These are phyloP conservation scores for Setaria viridis DNA, from an alignment of 202 grass and related monocot species.

Conservation along the genomic window DNA sequence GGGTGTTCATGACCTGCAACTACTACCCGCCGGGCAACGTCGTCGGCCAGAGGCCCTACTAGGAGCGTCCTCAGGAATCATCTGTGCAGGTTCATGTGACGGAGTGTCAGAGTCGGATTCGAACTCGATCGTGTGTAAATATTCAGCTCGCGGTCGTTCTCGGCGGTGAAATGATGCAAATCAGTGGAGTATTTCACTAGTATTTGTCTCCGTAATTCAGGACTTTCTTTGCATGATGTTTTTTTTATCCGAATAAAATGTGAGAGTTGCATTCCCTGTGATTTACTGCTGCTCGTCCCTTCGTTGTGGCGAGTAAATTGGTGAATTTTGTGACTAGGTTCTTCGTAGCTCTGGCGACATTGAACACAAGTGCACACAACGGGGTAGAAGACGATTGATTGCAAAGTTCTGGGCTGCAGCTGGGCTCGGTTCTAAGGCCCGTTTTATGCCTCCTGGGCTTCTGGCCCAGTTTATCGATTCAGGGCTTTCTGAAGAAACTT, in stretches of 20 bases:
- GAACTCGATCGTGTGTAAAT: constrained; percentile 7
- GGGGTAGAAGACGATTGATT: background rate
- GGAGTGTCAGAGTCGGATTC: background rate
- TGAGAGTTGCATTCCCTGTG: background rate
- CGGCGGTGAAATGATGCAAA: background rate
- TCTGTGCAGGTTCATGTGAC: background rate
- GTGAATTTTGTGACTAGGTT: background rate
- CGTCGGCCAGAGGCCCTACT: constrained; percentile 58
- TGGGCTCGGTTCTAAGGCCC: background rate
- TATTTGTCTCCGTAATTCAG: background rate
- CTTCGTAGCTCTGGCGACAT: too few species aligned
- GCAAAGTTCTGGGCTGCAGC: background rate
- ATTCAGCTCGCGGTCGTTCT: background rate
- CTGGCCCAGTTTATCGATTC: background rate
- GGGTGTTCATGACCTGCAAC: constrained; percentile 76
- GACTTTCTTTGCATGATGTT: background rate
- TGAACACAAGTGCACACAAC: background rate
- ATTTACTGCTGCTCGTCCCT: background rate
- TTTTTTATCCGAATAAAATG: background rate
- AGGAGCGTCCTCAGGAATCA: background rate
- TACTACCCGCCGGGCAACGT: constrained; percentile 83
- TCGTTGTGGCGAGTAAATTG: background rate
- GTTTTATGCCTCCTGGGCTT: background rate
- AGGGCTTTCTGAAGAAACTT: background rate
- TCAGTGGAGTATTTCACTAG: background rate